Evolutionary conservation across 768 basidiomycete species (phyloP).

Genomic region (Xanthoconium stramineum): DNA sequence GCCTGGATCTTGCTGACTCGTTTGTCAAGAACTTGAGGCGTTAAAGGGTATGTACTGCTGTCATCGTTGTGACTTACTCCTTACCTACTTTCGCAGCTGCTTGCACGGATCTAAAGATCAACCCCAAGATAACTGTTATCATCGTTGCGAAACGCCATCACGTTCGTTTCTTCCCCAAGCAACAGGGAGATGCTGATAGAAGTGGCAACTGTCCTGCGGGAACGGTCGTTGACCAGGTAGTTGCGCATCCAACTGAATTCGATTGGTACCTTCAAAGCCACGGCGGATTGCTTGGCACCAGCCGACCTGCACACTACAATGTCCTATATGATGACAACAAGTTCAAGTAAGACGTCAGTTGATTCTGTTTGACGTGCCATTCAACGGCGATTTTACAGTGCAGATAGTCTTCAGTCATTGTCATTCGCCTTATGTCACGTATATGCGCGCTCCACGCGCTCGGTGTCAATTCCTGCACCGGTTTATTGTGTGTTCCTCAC

Average conservation of each 20-base stretch:
- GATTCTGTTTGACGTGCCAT: not conserved
- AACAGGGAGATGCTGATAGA: slow-evolving; percentile 47
- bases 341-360: slow-evolving; percentile 44
- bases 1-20: not conserved
- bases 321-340: slow-evolving; percentile 48
- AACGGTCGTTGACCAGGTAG: slow-evolving; percentile 70
- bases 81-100: slow-evolving; percentile 45
- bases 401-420: slow-evolving; percentile 64
- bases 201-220: slow-evolving; percentile 77
- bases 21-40: slow-evolving; percentile 48
- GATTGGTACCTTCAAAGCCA: slow-evolving; percentile 82
- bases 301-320: slow-evolving; percentile 59
- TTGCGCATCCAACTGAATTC: slow-evolving; percentile 67
- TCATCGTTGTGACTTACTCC: not conserved
- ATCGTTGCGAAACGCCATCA: slow-evolving; percentile 67
- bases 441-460: slow-evolving; percentile 76
- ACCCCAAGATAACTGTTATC: slow-evolving; percentile 68
- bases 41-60: slow-evolving; percentile 46
- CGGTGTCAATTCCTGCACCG: slow-evolving; percentile 79
- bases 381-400: slow-evolving; percentile 34
- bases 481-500: slow-evolving; percentile 61
- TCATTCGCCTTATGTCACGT: slow-evolving; percentile 80
- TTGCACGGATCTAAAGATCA: slow-evolving; percentile 54
- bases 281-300: slow-evolving; percentile 74
- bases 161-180: slow-evolving; percentile 51